phyloP scores from a whole-genome alignment of 2,329 filamentous ascomycete genomes.

The Phialophora chinensis region DNA sequence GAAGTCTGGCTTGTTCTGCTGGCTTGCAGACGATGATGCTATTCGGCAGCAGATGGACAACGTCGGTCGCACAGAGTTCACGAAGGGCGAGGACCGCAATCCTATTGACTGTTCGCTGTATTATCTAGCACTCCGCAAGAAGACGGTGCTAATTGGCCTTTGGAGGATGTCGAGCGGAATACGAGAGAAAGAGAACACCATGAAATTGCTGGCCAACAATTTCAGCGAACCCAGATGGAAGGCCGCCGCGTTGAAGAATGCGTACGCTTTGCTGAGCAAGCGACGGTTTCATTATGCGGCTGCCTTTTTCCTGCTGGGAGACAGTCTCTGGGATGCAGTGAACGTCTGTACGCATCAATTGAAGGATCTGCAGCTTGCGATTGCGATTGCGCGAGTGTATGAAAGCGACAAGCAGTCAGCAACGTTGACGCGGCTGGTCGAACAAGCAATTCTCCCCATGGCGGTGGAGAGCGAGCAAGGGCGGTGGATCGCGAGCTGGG shows the following conservation, averaged over 20 bases:
- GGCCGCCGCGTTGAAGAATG: conserved; percentile 91
- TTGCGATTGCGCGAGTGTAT: conserved; percentile 85
- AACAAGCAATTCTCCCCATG: conserved; percentile 77
- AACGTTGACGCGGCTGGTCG: conserved; percentile 73
- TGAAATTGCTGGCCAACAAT: conserved; percentile 83
- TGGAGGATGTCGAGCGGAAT: conserved; percentile 96
- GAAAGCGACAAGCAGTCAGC: conserved; percentile 77
- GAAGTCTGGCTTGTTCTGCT: conserved; percentile 92
- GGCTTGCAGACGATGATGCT: conserved; percentile 78
- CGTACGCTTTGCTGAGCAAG: conserved; percentile 91
- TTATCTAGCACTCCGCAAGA: conserved; percentile 90
- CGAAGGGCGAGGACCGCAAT: conserved; percentile 79
- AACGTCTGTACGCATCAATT: conserved; percentile 86
- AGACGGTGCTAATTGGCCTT: conserved; percentile 83
- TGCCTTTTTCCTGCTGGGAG: conserved; percentile 91
- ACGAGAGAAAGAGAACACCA: conserved; percentile 80
- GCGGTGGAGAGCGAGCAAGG: conserved; percentile 79
- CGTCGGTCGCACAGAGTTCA: conserved; percentile 93
- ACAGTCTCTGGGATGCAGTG: conserved; percentile 81
- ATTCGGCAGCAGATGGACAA: conserved; percentile 81
- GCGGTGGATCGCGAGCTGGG: conserved; percentile 93
- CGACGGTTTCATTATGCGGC: conserved; percentile 92
- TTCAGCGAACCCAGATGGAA: conserved; percentile 87
- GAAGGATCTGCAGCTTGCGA: conserved; percentile 85
- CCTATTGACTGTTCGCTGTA: conserved; percentile 89